These are phyloP conservation scores for Coffea eugenioides DNA, from an alignment of 257 asterid genomes.

Conservation along the genomic window DNA sequence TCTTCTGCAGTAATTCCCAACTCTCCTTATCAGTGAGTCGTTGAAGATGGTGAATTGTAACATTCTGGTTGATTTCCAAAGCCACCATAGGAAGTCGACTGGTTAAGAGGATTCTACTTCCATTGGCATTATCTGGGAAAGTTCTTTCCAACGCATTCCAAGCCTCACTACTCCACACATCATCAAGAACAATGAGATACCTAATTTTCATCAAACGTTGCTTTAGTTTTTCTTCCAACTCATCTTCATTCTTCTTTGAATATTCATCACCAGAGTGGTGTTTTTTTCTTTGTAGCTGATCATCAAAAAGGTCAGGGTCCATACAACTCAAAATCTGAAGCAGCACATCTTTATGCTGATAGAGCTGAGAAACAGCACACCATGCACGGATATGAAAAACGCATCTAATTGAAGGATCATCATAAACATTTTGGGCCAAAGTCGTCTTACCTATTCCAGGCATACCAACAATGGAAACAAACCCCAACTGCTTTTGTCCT, in stretches of 20 bases:
- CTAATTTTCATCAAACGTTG: background rate
- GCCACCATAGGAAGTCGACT: background rate
- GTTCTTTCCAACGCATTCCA: background rate
- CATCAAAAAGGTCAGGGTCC: background rate
- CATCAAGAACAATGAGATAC: conserved; percentile 14
- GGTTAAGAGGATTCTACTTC: conserved; percentile 12
- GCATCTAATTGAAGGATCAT: background rate
- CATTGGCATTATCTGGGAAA: conserved; percentile 2
- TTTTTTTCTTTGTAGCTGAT: too few relatives aligned
- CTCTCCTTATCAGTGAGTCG: conserved; percentile 1
- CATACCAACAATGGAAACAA: background rate
- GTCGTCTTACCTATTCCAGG: background rate
- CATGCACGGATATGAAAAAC: background rate
- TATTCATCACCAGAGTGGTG: too few relatives aligned
- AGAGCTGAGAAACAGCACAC: background rate
- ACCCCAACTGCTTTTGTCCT: background rate
- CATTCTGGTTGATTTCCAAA: background rate
- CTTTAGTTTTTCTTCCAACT: background rate
- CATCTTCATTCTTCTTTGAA: background rate
- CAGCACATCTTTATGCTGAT: background rate
- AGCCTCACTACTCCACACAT: conserved; percentile 3
- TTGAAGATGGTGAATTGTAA: background rate
- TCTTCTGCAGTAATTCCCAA: conserved; percentile 9
- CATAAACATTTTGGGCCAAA: background rate
- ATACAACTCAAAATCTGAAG: background rate